Evolutionary conservation across 148 eudicot genomes (phyloP), one percentile per base, ranked within the genome.

Genomic region (Mesembryanthemum crystallinum): DNA sequence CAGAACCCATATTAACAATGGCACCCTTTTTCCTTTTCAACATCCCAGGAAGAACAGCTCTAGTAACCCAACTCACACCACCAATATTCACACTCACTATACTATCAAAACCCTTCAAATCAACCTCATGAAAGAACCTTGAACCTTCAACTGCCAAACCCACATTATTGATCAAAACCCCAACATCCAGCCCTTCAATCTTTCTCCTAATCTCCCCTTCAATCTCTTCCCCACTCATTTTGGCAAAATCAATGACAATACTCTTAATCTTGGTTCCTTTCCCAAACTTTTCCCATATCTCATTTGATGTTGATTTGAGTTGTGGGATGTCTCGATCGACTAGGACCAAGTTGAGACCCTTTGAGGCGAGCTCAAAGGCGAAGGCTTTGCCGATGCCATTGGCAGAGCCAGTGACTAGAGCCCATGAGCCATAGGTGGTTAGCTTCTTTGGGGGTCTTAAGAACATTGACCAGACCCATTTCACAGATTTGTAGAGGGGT

Each of bases 1-100:
- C 94, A n/a, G 94, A 90, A 4, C 94, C 97, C 63, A 87, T 80
- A 80, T 87, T 89, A 43, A 90, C 88, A 76, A 92, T 87, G 0
- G 88, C 89, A 35, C 95, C 97, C 51, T 71, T 92, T 68, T 79
- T 89, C 73, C 89, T 89, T 75, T 83, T 57, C 72, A 92, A 42
- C 97, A 92, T 92, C 28, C 81, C 87, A 15, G 87, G 86, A 81
- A 92, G 75, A 60, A 92, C 95, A 32, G 88, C 95, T 57, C 37
- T 84, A 0, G 90, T 92, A 18, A 92, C 93, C 86, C 88, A 88
- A 9, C 78, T 90, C 1, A 87, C 83, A 59, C 91, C 87, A 13
- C 79, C 91, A 21, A 92, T 76, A 71, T 90, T 90, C 0, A 92
- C 82, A 62, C 84, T 80, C 60, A 92, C 71, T 77, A 92, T 65